Conservation (phyloP, 2,329 filamentous ascomycete genomes). For the Fusarium sp. region DNA sequence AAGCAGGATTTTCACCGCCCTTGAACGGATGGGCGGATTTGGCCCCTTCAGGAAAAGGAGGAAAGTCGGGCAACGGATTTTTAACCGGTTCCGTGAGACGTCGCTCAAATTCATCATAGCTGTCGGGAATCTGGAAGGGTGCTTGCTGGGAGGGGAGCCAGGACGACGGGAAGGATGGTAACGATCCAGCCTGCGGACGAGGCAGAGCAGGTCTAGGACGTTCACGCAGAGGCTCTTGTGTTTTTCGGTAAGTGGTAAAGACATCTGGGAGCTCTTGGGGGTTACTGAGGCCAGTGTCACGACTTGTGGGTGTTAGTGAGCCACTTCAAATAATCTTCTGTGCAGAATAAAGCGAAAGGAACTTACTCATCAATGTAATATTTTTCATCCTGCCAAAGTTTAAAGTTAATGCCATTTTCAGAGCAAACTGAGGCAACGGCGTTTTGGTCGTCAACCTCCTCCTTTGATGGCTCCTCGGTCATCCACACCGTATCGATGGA, state of each 20-base stretch:
- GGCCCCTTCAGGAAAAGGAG: slow-evolving; percentile 64
- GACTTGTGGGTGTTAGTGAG: slow-evolving; percentile 59
- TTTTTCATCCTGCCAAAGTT: slow-evolving; percentile 79
- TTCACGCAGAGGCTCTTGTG: slow-evolving; percentile 75
- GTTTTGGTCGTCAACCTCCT: slow-evolving; percentile 75
- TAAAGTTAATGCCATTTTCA: slow-evolving; percentile 68
- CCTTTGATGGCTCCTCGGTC: slow-evolving; percentile 75
- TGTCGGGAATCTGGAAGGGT: slow-evolving; percentile 74
- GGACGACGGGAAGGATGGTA: slow-evolving; percentile 66
- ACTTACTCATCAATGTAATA: slow-evolving; percentile 84
- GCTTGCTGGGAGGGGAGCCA: slow-evolving; percentile 67
- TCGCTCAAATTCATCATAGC: slow-evolving; percentile 64
- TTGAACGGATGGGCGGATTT: slow-evolving; percentile 73
- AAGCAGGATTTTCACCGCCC: slow-evolving; percentile 74
- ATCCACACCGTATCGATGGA: slow-evolving; percentile 77
- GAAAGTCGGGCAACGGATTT: slow-evolving; percentile 63
- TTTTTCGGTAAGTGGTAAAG: slow-evolving; percentile 81
- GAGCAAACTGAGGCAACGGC: slow-evolving; percentile 66
- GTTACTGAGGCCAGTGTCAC: slow-evolving; percentile 70
- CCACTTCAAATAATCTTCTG: neutral
- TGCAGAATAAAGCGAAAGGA: no score
- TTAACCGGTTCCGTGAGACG: slow-evolving; percentile 70
- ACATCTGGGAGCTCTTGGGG: slow-evolving; percentile 76
- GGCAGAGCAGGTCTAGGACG: slow-evolving; percentile 70
- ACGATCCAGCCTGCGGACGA: slow-evolving; percentile 59